These are phyloP conservation scores for Arctium minus DNA, from an alignment of 129 eudicot genomes.

Conservation along the genomic window DNA sequence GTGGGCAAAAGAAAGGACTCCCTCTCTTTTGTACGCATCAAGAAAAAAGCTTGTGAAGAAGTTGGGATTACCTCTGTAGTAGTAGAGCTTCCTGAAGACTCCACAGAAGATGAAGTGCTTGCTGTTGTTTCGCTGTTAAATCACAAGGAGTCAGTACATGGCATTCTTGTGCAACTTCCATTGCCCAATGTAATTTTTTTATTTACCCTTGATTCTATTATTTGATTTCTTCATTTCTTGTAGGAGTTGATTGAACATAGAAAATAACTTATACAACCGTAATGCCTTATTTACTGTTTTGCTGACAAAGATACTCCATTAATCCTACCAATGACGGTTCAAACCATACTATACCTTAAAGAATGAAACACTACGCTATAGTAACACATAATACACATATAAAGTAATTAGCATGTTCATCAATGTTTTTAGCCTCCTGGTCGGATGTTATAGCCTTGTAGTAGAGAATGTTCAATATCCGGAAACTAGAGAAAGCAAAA, in stretches of 20 bases:
- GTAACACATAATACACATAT: no score
- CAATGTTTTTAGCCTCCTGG: no score
- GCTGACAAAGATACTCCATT: no score
- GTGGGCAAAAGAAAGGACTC: slow-evolving; percentile 53
- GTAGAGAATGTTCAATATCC: no score
- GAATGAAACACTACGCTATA: no score
- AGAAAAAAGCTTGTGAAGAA: slow-evolving; percentile 49
- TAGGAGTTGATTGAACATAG: not conserved
- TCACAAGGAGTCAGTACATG: slow-evolving; percentile 41
- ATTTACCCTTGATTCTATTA: slow-evolving; percentile 2
- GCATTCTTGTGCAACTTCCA: slow-evolving; percentile 60
- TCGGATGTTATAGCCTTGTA: no score
- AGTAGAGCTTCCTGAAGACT: slow-evolving; percentile 34
- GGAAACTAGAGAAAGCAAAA: no score
- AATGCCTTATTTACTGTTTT: no score
- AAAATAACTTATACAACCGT: not conserved
- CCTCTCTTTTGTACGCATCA: slow-evolving; percentile 34
- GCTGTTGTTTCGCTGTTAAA: slow-evolving; percentile 30
- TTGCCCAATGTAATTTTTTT: slow-evolving; percentile 37
- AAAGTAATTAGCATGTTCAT: no score
- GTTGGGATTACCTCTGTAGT: slow-evolving; percentile 40
- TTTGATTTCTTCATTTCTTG: not conserved
- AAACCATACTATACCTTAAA: no score
- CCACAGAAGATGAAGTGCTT: slow-evolving; percentile 31
- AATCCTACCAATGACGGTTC: no score